These are phyloP conservation scores for Candida golubevii DNA, from an alignment of 805 yeast genomes.

Conservation along the genomic window DNA sequence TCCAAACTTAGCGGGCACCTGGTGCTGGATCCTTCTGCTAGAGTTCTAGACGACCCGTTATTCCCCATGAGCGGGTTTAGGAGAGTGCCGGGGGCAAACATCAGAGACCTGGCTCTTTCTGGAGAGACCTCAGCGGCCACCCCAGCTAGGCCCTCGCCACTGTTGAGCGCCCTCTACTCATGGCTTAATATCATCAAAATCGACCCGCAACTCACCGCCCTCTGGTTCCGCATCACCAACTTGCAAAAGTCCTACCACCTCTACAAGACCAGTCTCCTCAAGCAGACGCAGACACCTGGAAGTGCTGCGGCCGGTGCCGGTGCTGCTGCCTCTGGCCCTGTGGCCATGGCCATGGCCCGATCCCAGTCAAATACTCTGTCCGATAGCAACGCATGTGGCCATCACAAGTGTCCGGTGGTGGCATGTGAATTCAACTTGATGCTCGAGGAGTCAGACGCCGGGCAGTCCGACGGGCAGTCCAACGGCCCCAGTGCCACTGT, in stretches of 20 bases:
- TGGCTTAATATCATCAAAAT: constrained; percentile 38
- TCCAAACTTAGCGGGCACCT: constrained; percentile 20
- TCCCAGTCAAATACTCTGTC: constrained; percentile 6
- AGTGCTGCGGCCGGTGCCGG: background rate
- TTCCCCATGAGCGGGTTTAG: constrained; percentile 13
- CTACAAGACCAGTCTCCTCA: constrained; percentile 27
- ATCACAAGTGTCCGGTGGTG: constrained; percentile 35
- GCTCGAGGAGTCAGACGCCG: constrained; percentile 23
- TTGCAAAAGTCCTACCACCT: constrained; percentile 38
- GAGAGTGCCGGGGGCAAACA: background rate
- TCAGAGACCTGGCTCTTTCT: background rate
- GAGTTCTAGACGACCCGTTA: constrained; percentile 17
- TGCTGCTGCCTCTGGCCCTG: background rate
- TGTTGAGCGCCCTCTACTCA: constrained; percentile 25
- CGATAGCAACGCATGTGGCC: constrained; percentile 12
- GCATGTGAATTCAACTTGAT: constrained; percentile 37
- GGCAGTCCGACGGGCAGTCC: background rate
- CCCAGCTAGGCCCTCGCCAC: background rate
- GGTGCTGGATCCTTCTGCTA: constrained; percentile 7
- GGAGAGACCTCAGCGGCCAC: background rate
- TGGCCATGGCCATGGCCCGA: background rate
- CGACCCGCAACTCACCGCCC: constrained; percentile 37
- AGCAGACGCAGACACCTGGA: background rate
- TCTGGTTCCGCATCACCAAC: constrained; percentile 39
- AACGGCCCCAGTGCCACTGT: background rate